Evolutionary conservation across 2,329 filamentous ascomycete genomes (phyloP), one percentile per base, ranked within the genome.

Genomic region (Hortaea sp.): DNA sequence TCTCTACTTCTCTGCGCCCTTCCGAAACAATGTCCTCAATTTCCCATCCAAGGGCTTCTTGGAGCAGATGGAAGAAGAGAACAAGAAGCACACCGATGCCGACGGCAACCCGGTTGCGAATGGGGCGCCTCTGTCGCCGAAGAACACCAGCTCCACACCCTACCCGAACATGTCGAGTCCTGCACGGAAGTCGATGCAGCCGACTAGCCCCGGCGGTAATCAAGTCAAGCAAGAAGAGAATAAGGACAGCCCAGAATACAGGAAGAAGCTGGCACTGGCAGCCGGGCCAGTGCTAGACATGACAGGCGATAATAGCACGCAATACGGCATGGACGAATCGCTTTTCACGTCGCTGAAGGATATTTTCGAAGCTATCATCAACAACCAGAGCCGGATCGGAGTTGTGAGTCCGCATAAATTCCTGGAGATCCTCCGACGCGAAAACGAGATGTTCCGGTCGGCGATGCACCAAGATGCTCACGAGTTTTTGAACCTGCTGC

Each of bases 381-480:
- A 84, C 44, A 88, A 86, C 64, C 74, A 79, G 49, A 85, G 85
- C 37, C 81, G 88, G 46, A 92, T 86, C 5, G 92, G 92, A 11
- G 88, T 98, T 7, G 76, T 97, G 38, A 94, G 89, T 60, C 92
- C 92, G 1, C 83, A 90, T 58, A 84, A 89, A 51, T 95, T 98
- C 53, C 74, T 98, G 32, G 90, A 98, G 62, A 89, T 95, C 28
- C 81, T 98, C 60, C 87, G 89, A 61, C 80, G 85, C 52, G 88
- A 97, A 58, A 94, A 98, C 63, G 92, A 98, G 65, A 89, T 95
- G 84, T 98, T 98, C 60, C 82, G 88, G 48, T 90, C 88, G 35
- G 86, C 89, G 4, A 95, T 95, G 86, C 92, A 98, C 65, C 92
- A 98, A 64, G 92, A 98, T 63, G 92, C 92, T 1, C 92, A 98